These are phyloP conservation scores for Endogone sp. DNA, from an alignment of 192 early-diverging fungal species.

Conservation along the genomic window DNA sequence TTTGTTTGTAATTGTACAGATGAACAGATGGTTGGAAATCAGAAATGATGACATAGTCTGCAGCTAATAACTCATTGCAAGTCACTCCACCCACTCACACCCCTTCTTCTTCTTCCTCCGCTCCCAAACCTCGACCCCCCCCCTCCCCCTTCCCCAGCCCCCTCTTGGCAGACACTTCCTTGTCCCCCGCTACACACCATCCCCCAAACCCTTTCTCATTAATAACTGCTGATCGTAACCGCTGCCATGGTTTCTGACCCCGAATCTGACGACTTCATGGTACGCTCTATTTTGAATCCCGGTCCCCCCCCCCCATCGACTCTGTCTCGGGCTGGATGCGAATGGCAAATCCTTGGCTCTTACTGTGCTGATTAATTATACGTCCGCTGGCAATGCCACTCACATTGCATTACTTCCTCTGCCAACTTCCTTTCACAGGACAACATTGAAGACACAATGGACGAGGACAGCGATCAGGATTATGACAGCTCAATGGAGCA, in stretches of 20 bases:
- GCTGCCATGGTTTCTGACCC: slow-evolving; percentile 29
- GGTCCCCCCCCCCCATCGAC: background rate
- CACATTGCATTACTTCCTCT: background rate
- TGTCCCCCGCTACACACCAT: no score
- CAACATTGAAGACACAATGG: slow-evolving; percentile 23
- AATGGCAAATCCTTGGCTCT: no score
- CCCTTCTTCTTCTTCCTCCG: background rate
- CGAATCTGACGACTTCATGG: slow-evolving; percentile 23
- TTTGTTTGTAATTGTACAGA: no score
- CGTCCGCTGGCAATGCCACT: no score
- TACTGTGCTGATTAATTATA: no score
- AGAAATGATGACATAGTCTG: background rate
- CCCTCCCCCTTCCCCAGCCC: background rate
- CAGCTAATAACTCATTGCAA: background rate
- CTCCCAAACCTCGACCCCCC: background rate
- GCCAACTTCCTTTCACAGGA: slow-evolving; percentile 8
- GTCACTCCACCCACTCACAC: background rate
- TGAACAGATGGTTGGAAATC: no score
- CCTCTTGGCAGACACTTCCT: no score
- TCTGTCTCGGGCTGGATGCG: no score
- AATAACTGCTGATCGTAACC: no score
- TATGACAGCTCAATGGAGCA: slow-evolving; percentile 11
- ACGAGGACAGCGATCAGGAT: slow-evolving; percentile 17
- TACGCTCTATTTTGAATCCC: slow-evolving; percentile 2
- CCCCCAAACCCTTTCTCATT: no score